Percentiles rank a stretch among this genome's conserved stretches.
phyloP scores from a whole-genome alignment of 257 asterid species.

The Echites panduratus region DNA sequence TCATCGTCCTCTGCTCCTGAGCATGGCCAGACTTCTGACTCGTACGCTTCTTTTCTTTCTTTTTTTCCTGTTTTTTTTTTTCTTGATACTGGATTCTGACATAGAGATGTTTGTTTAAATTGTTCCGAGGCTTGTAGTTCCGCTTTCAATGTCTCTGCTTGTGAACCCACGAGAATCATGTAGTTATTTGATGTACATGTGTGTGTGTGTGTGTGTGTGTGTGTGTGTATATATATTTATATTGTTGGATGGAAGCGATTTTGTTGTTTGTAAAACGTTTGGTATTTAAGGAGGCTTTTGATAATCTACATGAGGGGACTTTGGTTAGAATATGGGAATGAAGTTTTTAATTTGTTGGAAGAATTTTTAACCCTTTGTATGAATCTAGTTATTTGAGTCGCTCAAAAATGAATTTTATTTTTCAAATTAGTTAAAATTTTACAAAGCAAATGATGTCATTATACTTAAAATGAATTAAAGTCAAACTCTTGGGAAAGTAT shows the following conservation, averaged over 20 bases:
- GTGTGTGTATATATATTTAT: too few relatives aligned
- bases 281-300: neutral
- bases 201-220: too few relatives aligned
- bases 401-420: too few relatives aligned
- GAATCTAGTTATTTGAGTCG: too few relatives aligned
- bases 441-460: too few relatives aligned
- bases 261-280: neutral
- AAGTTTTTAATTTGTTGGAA: neutral
- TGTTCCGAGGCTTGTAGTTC: neutral
- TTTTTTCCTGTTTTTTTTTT: neutral
- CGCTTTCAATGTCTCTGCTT: neutral
- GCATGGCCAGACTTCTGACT: conserved; percentile 1
- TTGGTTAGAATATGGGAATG: neutral
- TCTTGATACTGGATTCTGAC: neutral
- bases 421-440: too few relatives aligned
- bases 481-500: too few relatives aligned
- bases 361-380: neutral
- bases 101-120: neutral
- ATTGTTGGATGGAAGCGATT: neutral
- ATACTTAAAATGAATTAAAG: too few relatives aligned
- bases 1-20: neutral
- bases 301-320: neutral
- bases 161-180: neutral
- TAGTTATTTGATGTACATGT: too few relatives aligned
- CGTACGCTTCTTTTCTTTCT: neutral